Conservation (phyloP, 257 asterid genomes). For the Solanum chmielewskii region DNA sequence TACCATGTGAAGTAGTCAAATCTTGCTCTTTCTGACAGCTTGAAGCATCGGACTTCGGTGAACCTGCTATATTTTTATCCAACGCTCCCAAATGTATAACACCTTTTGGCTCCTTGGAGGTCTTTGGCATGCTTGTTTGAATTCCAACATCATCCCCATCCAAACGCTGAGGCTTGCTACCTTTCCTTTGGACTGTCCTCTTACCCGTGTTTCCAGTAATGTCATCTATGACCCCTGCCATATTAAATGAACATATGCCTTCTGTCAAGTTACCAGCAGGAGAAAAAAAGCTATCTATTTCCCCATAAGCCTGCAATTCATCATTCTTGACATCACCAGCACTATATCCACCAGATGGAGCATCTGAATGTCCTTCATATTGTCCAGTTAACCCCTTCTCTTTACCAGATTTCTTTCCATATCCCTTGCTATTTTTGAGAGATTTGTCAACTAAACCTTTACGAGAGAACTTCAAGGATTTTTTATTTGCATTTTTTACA, state of each 20-base stretch:
- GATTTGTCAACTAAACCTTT: constrained; percentile 73
- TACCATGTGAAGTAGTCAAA: constrained; percentile 55
- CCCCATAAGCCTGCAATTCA: constrained; percentile 27
- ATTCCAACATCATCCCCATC: constrained; percentile 37
- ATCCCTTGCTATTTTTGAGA: constrained; percentile 57
- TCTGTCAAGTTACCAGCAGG: constrained; percentile 53
- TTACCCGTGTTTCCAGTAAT: constrained; percentile 29
- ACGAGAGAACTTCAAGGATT: constrained; percentile 73
- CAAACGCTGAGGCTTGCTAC: constrained; percentile 31
- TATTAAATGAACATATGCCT: constrained; percentile 28
- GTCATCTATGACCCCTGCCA: constrained; percentile 38
- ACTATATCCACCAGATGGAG: constrained; percentile 20
- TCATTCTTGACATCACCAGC: constrained; percentile 23
- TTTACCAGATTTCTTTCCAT: constrained; percentile 55
- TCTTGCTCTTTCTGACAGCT: constrained; percentile 43
- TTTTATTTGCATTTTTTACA: constrained; percentile 46
- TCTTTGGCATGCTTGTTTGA: constrained; percentile 29
- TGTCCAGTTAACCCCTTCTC: constrained; percentile 33
- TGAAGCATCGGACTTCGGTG: constrained; percentile 59
- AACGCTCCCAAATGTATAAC: constrained; percentile 89
- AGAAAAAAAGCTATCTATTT: constrained; percentile 31
- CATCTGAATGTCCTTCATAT: constrained; percentile 19
- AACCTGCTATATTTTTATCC: constrained; percentile 35
- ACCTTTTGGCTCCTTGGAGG: constrained; percentile 61
- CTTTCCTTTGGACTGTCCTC: constrained; percentile 56